These are phyloP conservation scores for Babesia sp. DNA, from an alignment of 169 alveolate species.

Conservation along the genomic window DNA sequence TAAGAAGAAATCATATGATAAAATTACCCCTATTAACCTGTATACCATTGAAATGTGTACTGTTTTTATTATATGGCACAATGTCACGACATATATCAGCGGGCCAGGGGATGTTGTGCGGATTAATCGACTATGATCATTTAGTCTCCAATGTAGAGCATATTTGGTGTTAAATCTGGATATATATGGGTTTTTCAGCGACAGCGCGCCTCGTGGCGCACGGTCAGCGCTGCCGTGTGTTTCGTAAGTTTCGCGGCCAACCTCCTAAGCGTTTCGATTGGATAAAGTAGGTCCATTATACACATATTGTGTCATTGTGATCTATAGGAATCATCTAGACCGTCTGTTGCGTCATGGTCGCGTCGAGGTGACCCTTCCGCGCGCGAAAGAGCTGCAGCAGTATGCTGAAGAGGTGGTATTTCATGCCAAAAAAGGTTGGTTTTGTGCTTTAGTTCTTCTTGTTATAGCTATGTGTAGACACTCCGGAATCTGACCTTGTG, in stretches of 20 bases:
- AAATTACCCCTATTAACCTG: not conserved
- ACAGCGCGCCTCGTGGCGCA: slow-evolving; percentile 77
- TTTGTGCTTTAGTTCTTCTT: too few relatives aligned
- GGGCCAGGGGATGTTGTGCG: not conserved
- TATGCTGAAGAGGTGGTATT: slow-evolving; percentile 84
- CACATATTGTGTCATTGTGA: not conserved
- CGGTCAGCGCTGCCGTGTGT: slow-evolving; percentile 77
- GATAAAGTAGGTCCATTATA: slow-evolving; percentile 63
- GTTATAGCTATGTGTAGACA: slow-evolving; percentile 1
- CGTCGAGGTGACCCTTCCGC: slow-evolving; percentile 79
- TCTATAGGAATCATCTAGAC: slow-evolving; percentile 79
- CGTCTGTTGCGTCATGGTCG: slow-evolving; percentile 79
- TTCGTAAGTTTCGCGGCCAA: slow-evolving; percentile 78
- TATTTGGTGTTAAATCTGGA: not conserved
- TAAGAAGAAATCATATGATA: not conserved
- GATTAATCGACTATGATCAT: not conserved
- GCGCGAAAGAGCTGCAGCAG: slow-evolving; percentile 86
- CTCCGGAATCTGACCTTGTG: slow-evolving; percentile 64
- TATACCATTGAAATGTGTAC: not conserved
- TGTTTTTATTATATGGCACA: not conserved
- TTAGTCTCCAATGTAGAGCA: not conserved
- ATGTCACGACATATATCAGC: not conserved
- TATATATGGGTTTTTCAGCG: slow-evolving; percentile 77
- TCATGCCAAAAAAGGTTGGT: slow-evolving; percentile 79
- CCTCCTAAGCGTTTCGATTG: slow-evolving; percentile 85